These are phyloP conservation scores for Xylariaceae sp. DNA, from an alignment of 2,329 filamentous ascomycete species.

Conservation along the genomic window DNA sequence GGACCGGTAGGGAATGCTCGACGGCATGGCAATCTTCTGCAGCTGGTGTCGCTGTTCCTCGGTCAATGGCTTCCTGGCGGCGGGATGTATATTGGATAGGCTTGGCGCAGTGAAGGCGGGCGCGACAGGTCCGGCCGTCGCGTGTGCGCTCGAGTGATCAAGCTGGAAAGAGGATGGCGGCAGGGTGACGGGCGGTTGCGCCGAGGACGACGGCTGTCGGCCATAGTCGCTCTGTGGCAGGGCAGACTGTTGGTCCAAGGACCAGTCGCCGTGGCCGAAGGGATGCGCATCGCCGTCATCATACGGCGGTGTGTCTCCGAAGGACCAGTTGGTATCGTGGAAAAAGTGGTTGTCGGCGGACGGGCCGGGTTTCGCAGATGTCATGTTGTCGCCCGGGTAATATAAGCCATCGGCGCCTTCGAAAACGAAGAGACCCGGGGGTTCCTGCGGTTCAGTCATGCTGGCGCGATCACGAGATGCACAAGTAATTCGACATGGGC, in stretches of 20 bases:
- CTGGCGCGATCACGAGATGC: conserved; percentile 26
- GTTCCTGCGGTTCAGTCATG: conserved; percentile 28
- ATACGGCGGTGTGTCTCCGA: conserved; percentile 40
- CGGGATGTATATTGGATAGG: conserved; percentile 21
- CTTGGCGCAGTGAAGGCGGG: conserved; percentile 20
- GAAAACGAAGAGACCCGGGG: conserved; percentile 36
- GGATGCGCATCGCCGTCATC: conserved; percentile 32
- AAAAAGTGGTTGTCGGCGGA: conserved; percentile 24
- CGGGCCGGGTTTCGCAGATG: conserved; percentile 7
- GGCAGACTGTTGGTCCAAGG: conserved; percentile 20
- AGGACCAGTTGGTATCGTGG: conserved; percentile 38
- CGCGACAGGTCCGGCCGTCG: conserved; percentile 17
- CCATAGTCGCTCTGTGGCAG: conserved; percentile 21
- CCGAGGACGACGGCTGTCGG: conserved; percentile 24
- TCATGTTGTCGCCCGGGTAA: conserved; percentile 20
- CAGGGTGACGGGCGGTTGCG: conserved; percentile 22
- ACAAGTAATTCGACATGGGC: conserved; percentile 28
- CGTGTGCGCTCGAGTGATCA: conserved; percentile 28
- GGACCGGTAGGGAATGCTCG: conserved; percentile 52
- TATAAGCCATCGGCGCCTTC: conserved; percentile 31
- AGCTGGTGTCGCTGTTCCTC: conserved; percentile 54
- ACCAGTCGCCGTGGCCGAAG: conserved; percentile 28
- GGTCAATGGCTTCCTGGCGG: conserved; percentile 38
- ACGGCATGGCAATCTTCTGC: conserved; percentile 57
- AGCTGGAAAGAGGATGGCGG: conserved; percentile 23